Evolutionary conservation across 2,329 filamentous ascomycete species (phyloP).

Genomic region (Hymenoscyphus occultus): DNA sequence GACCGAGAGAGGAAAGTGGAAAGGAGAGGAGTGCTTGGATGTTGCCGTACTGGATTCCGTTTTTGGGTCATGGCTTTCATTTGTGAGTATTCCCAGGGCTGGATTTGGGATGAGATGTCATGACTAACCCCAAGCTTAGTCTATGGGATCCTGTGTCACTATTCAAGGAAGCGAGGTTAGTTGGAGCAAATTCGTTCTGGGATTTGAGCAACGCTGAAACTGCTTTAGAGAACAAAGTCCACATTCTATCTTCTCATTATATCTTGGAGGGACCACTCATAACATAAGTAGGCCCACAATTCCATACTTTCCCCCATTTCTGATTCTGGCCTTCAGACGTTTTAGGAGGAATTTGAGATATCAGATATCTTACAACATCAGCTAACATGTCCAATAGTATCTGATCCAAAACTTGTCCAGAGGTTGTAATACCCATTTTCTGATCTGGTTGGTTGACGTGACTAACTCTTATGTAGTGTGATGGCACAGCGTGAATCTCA

Average conservation of each 20-base stretch:
- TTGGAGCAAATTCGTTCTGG: not conserved
- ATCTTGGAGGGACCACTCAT: constrained; percentile 28
- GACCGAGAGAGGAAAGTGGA: constrained; percentile 12
- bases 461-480: constrained; percentile 22
- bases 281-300: constrained; percentile 28
- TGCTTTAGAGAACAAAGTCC: constrained; percentile 27
- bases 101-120: constrained; percentile 37
- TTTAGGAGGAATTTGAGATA: not conserved
- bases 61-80: constrained; percentile 51
- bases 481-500: constrained; percentile 29
- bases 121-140: constrained; percentile 35
- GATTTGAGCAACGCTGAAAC: constrained; percentile 7
- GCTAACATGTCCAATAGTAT: constrained; percentile 21
- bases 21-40: constrained; percentile 42
- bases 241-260: constrained; percentile 33
- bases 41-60: constrained; percentile 58
- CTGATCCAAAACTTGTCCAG: constrained; percentile 26
- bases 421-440: constrained; percentile 15
- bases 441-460: not conserved
- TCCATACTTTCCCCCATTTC: not conserved
- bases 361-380: not conserved
- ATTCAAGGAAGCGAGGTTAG: constrained; percentile 29
- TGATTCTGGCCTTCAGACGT: not conserved
- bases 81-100: constrained; percentile 39
- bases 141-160: constrained; percentile 27